Base-by-base conservation (phyloP, 176 grass and related monocot genomes). In the Hsuehochloa calcarea region DNA sequence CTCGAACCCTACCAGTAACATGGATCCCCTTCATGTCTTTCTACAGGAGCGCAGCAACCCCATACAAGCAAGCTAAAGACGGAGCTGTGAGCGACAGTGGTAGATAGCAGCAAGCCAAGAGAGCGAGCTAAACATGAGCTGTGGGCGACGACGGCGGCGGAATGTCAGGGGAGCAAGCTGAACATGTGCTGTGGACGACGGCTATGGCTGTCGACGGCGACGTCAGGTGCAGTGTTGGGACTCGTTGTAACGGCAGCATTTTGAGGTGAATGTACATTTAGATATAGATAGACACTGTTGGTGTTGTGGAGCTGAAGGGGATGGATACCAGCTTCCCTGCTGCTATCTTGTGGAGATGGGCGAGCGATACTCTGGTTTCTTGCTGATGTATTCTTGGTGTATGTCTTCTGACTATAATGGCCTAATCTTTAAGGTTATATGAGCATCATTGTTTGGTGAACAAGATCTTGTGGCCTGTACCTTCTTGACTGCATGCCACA, bases 21-120 rank as follows among this genome's bases (percentile, higher is more conserved):
- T 72, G 68, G 71, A 70, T 63, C 63, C 44, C 15, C 50, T 68
- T 68, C 60, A 63, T 84, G 35, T 39, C 0, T 79, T 54, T 38
- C 43, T 87, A 71, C 68, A 91, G 89, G 80, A 65, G 51, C 62
- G 5, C 89, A 80, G 35, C 83, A 86, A 49, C 69, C 75, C 17
- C 89, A 56, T 38, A 58, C 69, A 25, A 84, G 62, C 85, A 87
- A 91, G 69, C 80, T 91, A 56, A 91, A 91, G 81, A 87, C 85
- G 20, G 89, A 91, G 81, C 81, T 91, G 70, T 91, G 89, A 91
- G 31, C 34, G 11, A 37, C 12, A 17, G 35, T 69, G 29, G 58
- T 78, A 34, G 69, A 70, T 74, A 78, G 79, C 80, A 50, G 79
- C 74, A 74, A 60, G 49, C 38, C 50, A 74, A 59, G 47, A 80